Conservation (phyloP, 2,329 filamentous ascomycete species). For the Sporothrix sp. region DNA sequence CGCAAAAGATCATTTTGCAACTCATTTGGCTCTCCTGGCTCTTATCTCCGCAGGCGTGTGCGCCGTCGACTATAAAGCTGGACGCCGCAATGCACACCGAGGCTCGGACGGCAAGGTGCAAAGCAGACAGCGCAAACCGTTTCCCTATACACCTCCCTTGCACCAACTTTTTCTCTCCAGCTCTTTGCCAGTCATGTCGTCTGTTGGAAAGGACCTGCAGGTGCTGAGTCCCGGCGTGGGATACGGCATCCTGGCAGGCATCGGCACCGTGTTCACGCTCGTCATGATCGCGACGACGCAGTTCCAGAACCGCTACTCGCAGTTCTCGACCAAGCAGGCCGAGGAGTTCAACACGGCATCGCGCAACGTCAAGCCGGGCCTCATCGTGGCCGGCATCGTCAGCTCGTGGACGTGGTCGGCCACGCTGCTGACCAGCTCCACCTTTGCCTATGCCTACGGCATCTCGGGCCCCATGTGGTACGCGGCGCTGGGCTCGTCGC, state of each 20-base stretch:
- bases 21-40: background rate
- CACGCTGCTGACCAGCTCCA: constrained; percentile 31
- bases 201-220: constrained; percentile 10
- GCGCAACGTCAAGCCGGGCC: constrained; percentile 33
- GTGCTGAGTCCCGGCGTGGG: constrained; percentile 29
- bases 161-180: background rate
- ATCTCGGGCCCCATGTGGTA: constrained; percentile 35
- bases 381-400: constrained; percentile 37
- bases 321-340: constrained; percentile 30
- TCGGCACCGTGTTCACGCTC: constrained; percentile 34
- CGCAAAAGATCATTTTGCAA: background rate
- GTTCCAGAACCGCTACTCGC: constrained; percentile 30
- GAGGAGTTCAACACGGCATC: constrained; percentile 41
- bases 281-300: constrained; percentile 29
- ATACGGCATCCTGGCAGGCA: constrained; percentile 41
- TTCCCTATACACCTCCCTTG: background rate
- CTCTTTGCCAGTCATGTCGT: background rate
- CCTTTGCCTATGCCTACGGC: constrained; percentile 33
- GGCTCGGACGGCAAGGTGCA: background rate
- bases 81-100: background rate
- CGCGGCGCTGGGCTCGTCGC: constrained; percentile 29
- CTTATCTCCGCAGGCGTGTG: background rate
- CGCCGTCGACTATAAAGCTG: background rate
- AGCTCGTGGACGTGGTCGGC: constrained; percentile 41
- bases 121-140: background rate